Evolutionary conservation across 2,329 filamentous ascomycete genomes (phyloP).

Genomic region (Ustilaginoidea virens): DNA sequence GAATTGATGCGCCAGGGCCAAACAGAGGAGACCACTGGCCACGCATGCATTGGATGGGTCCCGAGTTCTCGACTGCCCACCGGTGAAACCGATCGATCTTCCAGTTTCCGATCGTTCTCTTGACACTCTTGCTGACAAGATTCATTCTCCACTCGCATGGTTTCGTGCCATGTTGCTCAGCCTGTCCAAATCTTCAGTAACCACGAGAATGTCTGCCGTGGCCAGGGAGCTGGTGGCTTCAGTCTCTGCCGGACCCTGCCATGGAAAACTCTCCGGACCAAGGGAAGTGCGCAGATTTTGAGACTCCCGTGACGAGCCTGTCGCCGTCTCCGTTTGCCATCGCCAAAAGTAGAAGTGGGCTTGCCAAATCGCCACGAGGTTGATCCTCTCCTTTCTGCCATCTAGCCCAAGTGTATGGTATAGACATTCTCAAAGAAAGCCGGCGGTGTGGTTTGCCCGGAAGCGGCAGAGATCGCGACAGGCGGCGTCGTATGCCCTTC

Average conservation of each 20-base stretch:
- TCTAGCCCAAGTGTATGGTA: too few relatives aligned
- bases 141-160: too few relatives aligned
- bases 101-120: too few relatives aligned
- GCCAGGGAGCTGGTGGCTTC: constrained; percentile 12
- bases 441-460: constrained; percentile 1
- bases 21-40: too few relatives aligned
- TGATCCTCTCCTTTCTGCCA: too few relatives aligned
- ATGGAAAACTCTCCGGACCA: constrained; percentile 7
- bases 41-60: too few relatives aligned
- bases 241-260: constrained; percentile 8
- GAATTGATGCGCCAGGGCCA: too few relatives aligned
- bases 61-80: too few relatives aligned
- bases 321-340: constrained; percentile 15
- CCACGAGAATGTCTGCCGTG: constrained; percentile 14
- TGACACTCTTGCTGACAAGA: too few relatives aligned
- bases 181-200: constrained; percentile 17
- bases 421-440: not conserved
- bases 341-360: constrained; percentile 9
- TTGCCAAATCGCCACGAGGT: too few relatives aligned
- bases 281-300: constrained; percentile 11
- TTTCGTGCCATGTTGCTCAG: constrained; percentile 13
- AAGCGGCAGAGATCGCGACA: constrained; percentile 2
- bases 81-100: too few relatives aligned
- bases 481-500: too few relatives aligned
- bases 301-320: constrained; percentile 16